Percentiles rank a stretch among this genome's conserved stretches.
phyloP scores from a whole-genome alignment of 768 basidiomycete species.

The Collybia mongolica region DNA sequence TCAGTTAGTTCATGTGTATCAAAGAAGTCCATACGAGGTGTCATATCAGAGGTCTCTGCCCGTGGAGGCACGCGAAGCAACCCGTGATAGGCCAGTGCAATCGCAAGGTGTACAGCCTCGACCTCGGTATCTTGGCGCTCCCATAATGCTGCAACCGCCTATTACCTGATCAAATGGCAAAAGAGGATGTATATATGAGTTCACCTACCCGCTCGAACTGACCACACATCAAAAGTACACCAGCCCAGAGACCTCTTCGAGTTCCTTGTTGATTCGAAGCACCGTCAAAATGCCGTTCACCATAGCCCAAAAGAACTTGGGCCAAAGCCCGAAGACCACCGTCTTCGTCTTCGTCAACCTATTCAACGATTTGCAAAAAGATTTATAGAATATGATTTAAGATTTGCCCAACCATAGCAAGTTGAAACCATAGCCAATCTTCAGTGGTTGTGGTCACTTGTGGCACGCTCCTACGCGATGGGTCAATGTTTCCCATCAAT shows the following conservation, averaged over 20 bases:
- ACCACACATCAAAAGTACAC: constrained; percentile 85
- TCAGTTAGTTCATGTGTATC: background rate
- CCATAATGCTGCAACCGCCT: constrained; percentile 92
- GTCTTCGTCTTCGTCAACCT: constrained; percentile 83
- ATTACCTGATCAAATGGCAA: background rate
- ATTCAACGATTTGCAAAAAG: background rate
- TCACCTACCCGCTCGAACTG: constrained; percentile 85
- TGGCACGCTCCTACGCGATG: constrained; percentile 71
- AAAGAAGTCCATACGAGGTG: constrained; percentile 56
- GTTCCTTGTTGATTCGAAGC: constrained; percentile 55
- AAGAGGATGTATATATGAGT: background rate
- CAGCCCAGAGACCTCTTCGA: constrained; percentile 73
- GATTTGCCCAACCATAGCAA: constrained; percentile 62
- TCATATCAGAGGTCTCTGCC: constrained; percentile 83
- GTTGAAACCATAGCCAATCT: constrained; percentile 99
- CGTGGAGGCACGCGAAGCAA: constrained; percentile 80
- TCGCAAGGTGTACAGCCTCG: constrained; percentile 92
- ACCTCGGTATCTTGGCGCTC: constrained; percentile 84
- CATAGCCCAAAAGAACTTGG: constrained; percentile 75
- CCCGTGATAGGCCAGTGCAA: constrained; percentile 92
- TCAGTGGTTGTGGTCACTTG: constrained; percentile 91
- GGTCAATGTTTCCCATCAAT: constrained; percentile 90
- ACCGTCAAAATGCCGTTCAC: constrained; percentile 81
- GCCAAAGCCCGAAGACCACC: constrained; percentile 71
- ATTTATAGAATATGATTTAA: background rate